Evolutionary conservation across 148 eudicot genomes (phyloP).

Genomic region (Salicornia ramosissima): DNA sequence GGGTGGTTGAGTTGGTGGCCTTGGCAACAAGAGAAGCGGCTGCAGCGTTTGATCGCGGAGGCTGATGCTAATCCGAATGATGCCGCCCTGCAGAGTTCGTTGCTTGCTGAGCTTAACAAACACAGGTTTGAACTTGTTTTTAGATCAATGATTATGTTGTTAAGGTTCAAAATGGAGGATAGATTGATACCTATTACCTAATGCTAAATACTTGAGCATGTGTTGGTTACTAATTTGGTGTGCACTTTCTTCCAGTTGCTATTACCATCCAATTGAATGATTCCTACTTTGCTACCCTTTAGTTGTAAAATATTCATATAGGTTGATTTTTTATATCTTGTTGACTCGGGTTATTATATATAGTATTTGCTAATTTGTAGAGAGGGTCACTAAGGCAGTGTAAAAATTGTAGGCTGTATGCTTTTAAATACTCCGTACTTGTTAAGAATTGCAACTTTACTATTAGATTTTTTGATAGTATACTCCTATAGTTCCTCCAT

Average conservation of each 20-base stretch:
- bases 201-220: not conserved
- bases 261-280: not conserved
- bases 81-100: slow-evolving; percentile 59
- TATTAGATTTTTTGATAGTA: not conserved
- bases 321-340: not conserved
- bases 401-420: not conserved
- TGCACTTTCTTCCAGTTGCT: not conserved
- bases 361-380: too few relatives aligned
- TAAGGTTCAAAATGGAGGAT: not conserved
- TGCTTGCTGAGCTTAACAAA: slow-evolving; percentile 80
- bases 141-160: not conserved
- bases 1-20: slow-evolving; percentile 83
- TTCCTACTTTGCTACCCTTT: not conserved
- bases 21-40: slow-evolving; percentile 63
- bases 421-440: not conserved
- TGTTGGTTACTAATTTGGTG: slow-evolving; percentile 10
- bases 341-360: not conserved
- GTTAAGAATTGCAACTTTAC: not conserved
- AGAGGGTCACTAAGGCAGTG: too few relatives aligned
- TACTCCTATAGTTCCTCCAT: not conserved
- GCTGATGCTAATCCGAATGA: slow-evolving; percentile 86
- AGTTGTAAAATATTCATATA: not conserved
- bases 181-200: not conserved
- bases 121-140: slow-evolving; percentile 44
- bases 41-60: slow-evolving; percentile 56